A percentile compares a stretch with the other conserved stretches of the same genome.
Conservation (phyloP, 2,329 filamentous ascomycete species). For the Hypocrella siamensis region DNA sequence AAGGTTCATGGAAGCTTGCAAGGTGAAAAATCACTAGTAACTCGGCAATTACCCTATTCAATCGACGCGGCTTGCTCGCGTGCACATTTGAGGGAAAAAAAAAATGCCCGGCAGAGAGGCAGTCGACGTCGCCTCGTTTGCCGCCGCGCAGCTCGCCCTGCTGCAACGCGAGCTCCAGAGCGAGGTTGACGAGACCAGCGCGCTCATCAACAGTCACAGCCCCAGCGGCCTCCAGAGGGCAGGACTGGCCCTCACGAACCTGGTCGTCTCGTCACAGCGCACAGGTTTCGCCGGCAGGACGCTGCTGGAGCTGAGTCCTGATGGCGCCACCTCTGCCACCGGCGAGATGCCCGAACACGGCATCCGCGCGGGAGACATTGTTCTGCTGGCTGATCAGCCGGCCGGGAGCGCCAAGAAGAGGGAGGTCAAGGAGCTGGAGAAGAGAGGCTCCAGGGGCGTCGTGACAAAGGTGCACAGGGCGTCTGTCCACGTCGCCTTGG, state of each 20-base stretch:
- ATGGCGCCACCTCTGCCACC: constrained; percentile 45
- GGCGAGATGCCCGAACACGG: constrained; percentile 58
- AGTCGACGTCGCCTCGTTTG: constrained; percentile 54
- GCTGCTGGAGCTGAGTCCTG: constrained; percentile 63
- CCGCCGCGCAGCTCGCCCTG: constrained; percentile 52
- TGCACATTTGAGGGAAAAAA: neutral
- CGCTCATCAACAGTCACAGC: constrained; percentile 50
- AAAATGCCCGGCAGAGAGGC: constrained; percentile 22
- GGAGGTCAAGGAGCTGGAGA: constrained; percentile 55
- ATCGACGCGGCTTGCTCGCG: neutral
- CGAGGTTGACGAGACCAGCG: constrained; percentile 55
- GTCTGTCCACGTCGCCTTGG: constrained; percentile 50
- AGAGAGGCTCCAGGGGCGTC: constrained; percentile 53
- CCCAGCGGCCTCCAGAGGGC: constrained; percentile 57
- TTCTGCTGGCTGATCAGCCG: constrained; percentile 60
- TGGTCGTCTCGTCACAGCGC: constrained; percentile 57
- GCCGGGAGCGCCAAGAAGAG: constrained; percentile 56
- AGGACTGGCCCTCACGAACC: constrained; percentile 65
- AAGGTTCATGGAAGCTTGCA: too few species aligned
- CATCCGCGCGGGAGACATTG: constrained; percentile 62
- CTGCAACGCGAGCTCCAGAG: constrained; percentile 56
- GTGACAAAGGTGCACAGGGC: constrained; percentile 47
- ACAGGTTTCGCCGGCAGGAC: constrained; percentile 88
- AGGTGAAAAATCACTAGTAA: too few species aligned
- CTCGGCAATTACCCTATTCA: neutral